Evolutionary conservation across 2,329 filamentous ascomycete genomes (phyloP).

Genomic region (Amauroascus verrucosus): DNA sequence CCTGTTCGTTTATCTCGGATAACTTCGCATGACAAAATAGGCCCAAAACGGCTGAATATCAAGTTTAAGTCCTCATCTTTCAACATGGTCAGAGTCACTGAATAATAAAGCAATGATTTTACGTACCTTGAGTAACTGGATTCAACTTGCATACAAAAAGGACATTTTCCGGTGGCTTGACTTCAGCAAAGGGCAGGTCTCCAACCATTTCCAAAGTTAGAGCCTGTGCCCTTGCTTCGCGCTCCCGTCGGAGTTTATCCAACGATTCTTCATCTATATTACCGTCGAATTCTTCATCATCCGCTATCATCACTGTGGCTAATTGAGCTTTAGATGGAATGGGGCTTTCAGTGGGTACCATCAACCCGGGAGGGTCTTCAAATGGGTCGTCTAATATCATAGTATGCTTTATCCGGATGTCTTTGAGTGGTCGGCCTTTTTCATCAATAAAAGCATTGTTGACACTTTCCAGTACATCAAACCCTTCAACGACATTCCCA

Average conservation of each 20-base stretch:
- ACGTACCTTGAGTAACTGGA: conserved; percentile 67
- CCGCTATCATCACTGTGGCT: conserved; percentile 80
- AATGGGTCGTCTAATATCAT: conserved; percentile 87
- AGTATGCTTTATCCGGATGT: conserved; percentile 90
- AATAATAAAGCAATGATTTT: not conserved
- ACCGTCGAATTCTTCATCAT: conserved; percentile 72
- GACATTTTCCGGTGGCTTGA: conserved; percentile 93
- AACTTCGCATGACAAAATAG: conserved; percentile 89
- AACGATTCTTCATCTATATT: conserved; percentile 69
- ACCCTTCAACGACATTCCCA: conserved; percentile 89
- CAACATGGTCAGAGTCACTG: not conserved
- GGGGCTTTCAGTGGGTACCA: conserved; percentile 70
- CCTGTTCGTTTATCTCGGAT: conserved; percentile 89
- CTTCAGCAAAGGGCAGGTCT: conserved; percentile 91
- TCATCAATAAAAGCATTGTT: conserved; percentile 82
- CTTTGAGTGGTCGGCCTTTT: conserved; percentile 75
- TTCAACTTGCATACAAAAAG: conserved; percentile 98
- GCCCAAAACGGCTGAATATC: conserved; percentile 94
- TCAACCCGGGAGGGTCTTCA: conserved; percentile 64
- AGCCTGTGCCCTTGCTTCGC: conserved; percentile 86
- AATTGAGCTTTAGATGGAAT: conserved; percentile 74
- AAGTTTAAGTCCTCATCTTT: conserved; percentile 81
- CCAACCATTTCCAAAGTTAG: conserved; percentile 96
- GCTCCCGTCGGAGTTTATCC: conserved; percentile 71
- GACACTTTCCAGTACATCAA: conserved; percentile 87